phyloP scores from a whole-genome alignment of 176 grass and related monocot genomes.

The Poa annua region DNA sequence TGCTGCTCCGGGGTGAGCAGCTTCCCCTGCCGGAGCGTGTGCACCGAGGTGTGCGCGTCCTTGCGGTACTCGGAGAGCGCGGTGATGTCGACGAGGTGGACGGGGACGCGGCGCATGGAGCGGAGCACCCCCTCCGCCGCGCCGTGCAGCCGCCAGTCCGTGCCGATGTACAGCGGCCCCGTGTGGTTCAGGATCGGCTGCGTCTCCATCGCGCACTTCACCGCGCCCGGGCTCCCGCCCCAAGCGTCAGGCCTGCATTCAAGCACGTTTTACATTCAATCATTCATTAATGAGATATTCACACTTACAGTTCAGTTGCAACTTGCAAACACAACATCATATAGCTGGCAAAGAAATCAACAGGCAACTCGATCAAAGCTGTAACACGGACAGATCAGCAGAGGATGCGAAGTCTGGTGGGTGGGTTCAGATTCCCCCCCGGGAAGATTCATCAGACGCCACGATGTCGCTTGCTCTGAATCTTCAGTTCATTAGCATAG shows the following conservation, averaged over 20 bases:
- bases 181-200: conserved; percentile 58
- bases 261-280: background rate
- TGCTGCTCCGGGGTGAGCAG: conserved; percentile 61
- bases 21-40: conserved; percentile 71
- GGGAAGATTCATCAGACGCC: background rate
- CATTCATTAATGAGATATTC: background rate
- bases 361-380: background rate
- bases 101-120: conserved; percentile 43
- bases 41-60: conserved; percentile 75
- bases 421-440: background rate
- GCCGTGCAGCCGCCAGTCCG: conserved; percentile 73
- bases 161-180: conserved; percentile 50
- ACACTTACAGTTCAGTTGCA: background rate
- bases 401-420: background rate
- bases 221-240: conserved; percentile 39
- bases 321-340: background rate
- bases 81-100: conserved; percentile 63
- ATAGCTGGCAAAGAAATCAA: background rate
- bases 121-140: conserved; percentile 49
- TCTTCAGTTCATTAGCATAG: background rate
- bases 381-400: too few species aligned
- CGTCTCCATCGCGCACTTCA: conserved; percentile 81
- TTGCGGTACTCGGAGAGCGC: conserved; percentile 68
- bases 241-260: conserved; percentile 50
- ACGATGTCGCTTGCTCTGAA: background rate